These are phyloP conservation scores for Rhynchospora breviuscula DNA, from an alignment of 176 grass and related monocot species.

Conservation along the genomic window DNA sequence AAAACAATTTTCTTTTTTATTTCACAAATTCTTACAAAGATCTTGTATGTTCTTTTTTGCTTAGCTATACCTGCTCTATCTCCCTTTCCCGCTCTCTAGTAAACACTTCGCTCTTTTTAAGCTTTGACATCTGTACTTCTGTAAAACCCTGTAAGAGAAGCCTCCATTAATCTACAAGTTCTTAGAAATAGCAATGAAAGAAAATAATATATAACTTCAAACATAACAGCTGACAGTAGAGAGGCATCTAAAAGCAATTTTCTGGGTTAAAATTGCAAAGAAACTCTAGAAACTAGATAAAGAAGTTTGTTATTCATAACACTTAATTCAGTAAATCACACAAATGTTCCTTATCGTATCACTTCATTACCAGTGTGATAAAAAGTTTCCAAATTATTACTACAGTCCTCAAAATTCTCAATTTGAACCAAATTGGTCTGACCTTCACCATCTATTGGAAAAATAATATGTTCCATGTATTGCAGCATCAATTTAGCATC, in stretches of 20 bases:
- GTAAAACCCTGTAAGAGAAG: slow-evolving; percentile 72
- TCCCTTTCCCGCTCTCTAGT: slow-evolving; percentile 98
- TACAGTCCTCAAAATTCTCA: no score
- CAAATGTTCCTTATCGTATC: no score
- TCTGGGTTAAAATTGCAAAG: neutral
- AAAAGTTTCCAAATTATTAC: no score
- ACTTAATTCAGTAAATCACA: no score
- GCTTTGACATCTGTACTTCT: slow-evolving; percentile 84
- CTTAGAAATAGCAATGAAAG: neutral
- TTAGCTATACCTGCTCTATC: slow-evolving; percentile 57
- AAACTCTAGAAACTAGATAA: neutral
- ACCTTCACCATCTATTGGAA: no score
- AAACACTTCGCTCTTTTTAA: slow-evolving; percentile 87
- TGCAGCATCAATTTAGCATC: no score
- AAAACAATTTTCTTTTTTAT: slow-evolving; percentile 3
- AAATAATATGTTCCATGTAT: no score
- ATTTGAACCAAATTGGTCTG: no score
- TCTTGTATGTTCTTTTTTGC: neutral
- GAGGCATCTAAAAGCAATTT: neutral
- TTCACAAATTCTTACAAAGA: neutral
- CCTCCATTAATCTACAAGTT: neutral
- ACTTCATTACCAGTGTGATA: no score
- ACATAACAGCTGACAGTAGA: neutral
- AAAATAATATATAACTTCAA: neutral
- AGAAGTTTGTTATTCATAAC: neutral